Evolutionary conservation across 176 grass and related monocot genomes (phyloP).

Genomic region (Dendrocalamus sinicus): DNA sequence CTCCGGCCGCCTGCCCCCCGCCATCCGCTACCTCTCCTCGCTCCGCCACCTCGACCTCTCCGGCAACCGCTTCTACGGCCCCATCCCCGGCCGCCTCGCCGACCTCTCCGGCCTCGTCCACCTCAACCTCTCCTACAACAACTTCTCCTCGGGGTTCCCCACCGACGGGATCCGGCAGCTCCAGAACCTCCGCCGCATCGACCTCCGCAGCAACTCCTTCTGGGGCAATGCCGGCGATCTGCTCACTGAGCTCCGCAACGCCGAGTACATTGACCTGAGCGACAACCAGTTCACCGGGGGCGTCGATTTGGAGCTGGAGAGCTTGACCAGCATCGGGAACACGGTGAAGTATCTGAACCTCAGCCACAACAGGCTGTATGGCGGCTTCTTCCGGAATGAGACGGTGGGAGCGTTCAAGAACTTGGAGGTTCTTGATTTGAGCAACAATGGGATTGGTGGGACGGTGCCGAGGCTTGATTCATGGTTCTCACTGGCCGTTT

Average conservation of each 20-base stretch:
- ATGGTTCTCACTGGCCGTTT: constrained; percentile 74
- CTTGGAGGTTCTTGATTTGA: constrained; percentile 85
- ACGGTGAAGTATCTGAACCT: constrained; percentile 95
- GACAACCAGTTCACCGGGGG: constrained; percentile 73
- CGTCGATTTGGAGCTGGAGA: constrained; percentile 54
- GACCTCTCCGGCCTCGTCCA: constrained; percentile 74
- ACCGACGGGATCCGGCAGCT: constrained; percentile 77
- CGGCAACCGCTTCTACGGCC: constrained; percentile 87
- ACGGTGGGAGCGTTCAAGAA: constrained; percentile 81
- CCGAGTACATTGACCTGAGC: constrained; percentile 82
- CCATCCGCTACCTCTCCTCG: constrained; percentile 67
- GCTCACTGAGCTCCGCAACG: constrained; percentile 71
- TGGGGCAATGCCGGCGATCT: constrained; percentile 76
- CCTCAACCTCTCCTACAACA: constrained; percentile 92
- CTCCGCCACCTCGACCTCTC: constrained; percentile 87
- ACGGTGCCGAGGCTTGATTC: constrained; percentile 64
- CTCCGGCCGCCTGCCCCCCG: constrained; percentile 89
- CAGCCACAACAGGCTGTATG: constrained; percentile 74
- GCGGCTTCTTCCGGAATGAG: constrained; percentile 67
- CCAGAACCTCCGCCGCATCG: constrained; percentile 87
- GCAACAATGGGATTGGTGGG: constrained; percentile 71
- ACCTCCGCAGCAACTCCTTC: constrained; percentile 79
- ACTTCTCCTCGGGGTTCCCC: constrained; percentile 85
- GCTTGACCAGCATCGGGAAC: constrained; percentile 72
- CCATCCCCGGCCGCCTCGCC: constrained; percentile 75